Percentiles rank a stretch among this genome's conserved stretches.
These are phyloP conservation scores for Mycena kentingensis DNA, from an alignment of 768 basidiomycete genomes.

Conservation along the genomic window DNA sequence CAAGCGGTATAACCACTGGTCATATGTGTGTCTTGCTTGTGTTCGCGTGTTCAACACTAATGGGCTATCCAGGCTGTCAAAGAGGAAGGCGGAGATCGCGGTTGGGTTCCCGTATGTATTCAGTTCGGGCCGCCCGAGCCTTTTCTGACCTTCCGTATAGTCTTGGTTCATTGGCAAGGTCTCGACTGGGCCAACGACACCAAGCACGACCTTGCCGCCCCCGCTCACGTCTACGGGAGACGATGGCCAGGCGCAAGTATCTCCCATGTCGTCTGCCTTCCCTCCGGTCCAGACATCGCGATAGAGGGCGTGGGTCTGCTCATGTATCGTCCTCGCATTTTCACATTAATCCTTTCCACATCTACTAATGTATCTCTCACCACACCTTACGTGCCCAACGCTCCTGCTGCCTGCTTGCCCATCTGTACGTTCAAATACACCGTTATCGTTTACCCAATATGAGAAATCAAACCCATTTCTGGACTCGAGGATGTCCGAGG, in stretches of 20 bases:
- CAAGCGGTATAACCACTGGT: conserved; percentile 98
- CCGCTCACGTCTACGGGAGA: conserved; percentile 38
- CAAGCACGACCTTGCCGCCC: conserved; percentile 39
- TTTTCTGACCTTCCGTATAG: conserved; percentile 33
- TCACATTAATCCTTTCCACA: background rate
- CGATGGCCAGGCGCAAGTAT: conserved; percentile 54
- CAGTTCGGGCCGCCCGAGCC: conserved; percentile 2
- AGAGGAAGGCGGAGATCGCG: conserved; percentile 89
- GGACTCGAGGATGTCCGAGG: no score
- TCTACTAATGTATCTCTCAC: no score
- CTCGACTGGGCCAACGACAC: conserved; percentile 47
- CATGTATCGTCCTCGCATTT: background rate
- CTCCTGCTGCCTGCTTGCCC: no score
- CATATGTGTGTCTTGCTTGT: conserved; percentile 59
- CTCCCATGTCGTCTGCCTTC: conserved; percentile 85
- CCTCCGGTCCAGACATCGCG: conserved; percentile 50
- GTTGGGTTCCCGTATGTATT: conserved; percentile 86
- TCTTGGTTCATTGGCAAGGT: conserved; percentile 97
- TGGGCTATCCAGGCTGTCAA: conserved; percentile 72
- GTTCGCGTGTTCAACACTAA: conserved; percentile 9
- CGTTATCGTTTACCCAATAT: no score
- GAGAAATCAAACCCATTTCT: no score
- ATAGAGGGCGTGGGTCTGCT: conserved; percentile 29
- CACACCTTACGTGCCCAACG: no score
- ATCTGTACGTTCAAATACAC: no score